Evolutionary conservation across 2,329 filamentous ascomycete species (phyloP).

Genomic region (Phialemoniopsis sp.): DNA sequence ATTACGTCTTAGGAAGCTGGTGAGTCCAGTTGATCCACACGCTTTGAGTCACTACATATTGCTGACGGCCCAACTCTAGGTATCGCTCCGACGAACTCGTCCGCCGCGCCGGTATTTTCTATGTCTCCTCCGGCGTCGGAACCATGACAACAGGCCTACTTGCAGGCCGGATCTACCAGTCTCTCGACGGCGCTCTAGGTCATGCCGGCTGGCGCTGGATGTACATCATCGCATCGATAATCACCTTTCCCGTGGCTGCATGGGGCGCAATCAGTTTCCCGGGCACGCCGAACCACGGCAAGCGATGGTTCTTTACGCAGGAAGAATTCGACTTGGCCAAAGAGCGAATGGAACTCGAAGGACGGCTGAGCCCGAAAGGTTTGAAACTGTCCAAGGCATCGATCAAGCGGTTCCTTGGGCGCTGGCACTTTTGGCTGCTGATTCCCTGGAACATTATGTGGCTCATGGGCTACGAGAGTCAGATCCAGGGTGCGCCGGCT

Average conservation of each 20-base stretch:
- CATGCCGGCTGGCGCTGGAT: constrained; percentile 9
- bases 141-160: too few species aligned
- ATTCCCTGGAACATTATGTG: constrained; percentile 9
- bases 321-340: constrained; percentile 22
- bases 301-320: constrained; percentile 23
- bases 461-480: constrained; percentile 6
- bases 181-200: constrained; percentile 5
- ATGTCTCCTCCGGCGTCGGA: too few species aligned
- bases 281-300: constrained; percentile 27
- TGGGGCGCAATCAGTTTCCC: constrained; percentile 39
- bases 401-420: too few species aligned
- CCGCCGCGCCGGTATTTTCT: too few species aligned
- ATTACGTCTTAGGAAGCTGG: too few species aligned
- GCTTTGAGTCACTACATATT: too few species aligned
- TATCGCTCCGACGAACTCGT: too few species aligned
- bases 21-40: too few species aligned
- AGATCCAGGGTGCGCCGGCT: constrained; percentile 4
- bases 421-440: constrained; percentile 10
- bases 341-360: constrained; percentile 16
- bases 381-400: too few species aligned
- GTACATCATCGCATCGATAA: constrained; percentile 34
- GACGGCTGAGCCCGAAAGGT: too few species aligned
- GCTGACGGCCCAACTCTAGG: too few species aligned
- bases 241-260: constrained; percentile 43
- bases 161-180: too few species aligned